Evolutionary conservation across 1,139 yeast species (phyloP).

Genomic region (Casaregolazyma lundiana): DNA sequence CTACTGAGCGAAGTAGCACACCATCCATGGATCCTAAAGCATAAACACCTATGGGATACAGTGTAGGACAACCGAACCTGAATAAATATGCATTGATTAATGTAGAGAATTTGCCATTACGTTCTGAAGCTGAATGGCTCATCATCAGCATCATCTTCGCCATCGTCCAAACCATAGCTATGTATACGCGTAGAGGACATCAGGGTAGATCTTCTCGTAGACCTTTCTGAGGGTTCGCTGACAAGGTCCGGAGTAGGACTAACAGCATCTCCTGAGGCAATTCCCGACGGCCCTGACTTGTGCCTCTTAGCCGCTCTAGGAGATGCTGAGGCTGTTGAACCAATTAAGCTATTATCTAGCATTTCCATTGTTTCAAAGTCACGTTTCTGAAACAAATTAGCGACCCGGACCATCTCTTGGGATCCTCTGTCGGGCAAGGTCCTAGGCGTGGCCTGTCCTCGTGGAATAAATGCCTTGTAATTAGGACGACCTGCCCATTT

Average conservation of each 20-base stretch:
- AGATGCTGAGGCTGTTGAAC: not conserved
- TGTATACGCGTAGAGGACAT: not conserved
- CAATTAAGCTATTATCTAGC: conserved; percentile 3
- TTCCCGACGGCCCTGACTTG: not conserved
- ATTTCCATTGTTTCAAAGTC: conserved; percentile 7
- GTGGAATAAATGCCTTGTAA: conserved; percentile 11
- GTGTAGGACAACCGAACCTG: conserved; percentile 9
- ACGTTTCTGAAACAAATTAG: conserved; percentile 1
- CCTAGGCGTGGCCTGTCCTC: not conserved
- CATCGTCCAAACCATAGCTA: conserved; percentile 9
- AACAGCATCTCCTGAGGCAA: not conserved
- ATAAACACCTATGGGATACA: conserved; percentile 48
- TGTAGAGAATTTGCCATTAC: not conserved
- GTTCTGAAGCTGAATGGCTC: conserved; percentile 15
- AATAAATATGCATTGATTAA: not conserved
- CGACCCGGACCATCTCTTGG: not conserved
- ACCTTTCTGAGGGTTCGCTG: not conserved
- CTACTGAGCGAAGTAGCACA: conserved; percentile 53
- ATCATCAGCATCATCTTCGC: conserved; percentile 19
- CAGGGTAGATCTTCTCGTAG: not conserved
- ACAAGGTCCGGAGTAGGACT: not conserved
- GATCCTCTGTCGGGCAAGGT: not conserved
- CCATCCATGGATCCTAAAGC: conserved; percentile 81
- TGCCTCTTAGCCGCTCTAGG: not conserved
- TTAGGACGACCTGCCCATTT: conserved; percentile 13